These are phyloP conservation scores for Plasmodium coatneyi DNA, from an alignment of 169 alveolate genomes.

Conservation along the genomic window DNA sequence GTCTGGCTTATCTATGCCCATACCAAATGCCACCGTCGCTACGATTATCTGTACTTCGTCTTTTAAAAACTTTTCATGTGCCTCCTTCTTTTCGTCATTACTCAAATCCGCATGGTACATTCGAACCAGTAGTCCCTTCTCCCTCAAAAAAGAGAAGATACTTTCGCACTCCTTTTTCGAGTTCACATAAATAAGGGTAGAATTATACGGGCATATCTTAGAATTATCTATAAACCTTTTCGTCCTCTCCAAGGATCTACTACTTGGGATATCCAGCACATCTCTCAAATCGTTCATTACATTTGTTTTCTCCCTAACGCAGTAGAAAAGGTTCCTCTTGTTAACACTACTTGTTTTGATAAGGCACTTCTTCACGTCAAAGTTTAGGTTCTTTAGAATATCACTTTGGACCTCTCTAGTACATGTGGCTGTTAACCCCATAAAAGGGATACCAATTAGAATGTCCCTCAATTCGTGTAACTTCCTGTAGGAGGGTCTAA, in stretches of 20 bases:
- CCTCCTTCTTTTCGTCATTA: slow-evolving; percentile 78
- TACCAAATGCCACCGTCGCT: slow-evolving; percentile 99
- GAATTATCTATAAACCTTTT: slow-evolving; percentile 57
- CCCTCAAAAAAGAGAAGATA: slow-evolving; percentile 17
- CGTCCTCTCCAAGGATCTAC: slow-evolving; percentile 10
- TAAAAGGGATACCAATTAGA: slow-evolving; percentile 95
- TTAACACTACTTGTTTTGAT: slow-evolving; percentile 65
- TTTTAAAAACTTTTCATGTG: slow-evolving; percentile 92
- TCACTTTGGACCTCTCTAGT: slow-evolving; percentile 90
- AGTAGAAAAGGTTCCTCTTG: slow-evolving; percentile 43
- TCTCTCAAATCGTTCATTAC: slow-evolving; percentile 24
- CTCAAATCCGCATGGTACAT: slow-evolving; percentile 86
- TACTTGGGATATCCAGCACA: slow-evolving; percentile 46
- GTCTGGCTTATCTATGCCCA: slow-evolving; percentile 99
- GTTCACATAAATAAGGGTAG: slow-evolving; percentile 63
- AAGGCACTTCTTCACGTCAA: slow-evolving; percentile 27
- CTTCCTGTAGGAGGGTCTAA: slow-evolving; percentile 95
- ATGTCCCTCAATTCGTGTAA: slow-evolving; percentile 87
- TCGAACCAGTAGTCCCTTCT: slow-evolving; percentile 29
- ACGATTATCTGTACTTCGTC: slow-evolving; percentile 94
- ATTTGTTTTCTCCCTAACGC: slow-evolving; percentile 34
- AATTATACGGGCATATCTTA: slow-evolving; percentile 61
- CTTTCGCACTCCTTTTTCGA: slow-evolving; percentile 63
- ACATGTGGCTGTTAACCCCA: slow-evolving; percentile 99
- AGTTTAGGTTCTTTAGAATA: slow-evolving; percentile 76